Base-by-base conservation (phyloP, 2,329 filamentous ascomycete genomes). In the Lasiodiplodia theobromae region DNA sequence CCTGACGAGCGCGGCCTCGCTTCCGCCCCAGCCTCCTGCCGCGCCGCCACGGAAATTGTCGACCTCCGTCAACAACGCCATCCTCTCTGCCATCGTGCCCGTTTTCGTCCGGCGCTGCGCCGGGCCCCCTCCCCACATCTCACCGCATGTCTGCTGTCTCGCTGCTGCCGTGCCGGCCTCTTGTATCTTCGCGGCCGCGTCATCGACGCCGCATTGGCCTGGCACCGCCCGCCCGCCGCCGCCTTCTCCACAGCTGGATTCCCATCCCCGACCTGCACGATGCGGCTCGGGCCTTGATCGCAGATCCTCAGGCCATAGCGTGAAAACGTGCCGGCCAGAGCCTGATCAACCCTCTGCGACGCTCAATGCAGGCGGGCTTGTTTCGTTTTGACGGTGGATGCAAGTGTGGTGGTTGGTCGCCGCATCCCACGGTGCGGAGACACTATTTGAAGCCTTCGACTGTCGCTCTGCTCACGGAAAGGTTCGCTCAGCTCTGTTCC, bases 151-250 rank as follows among this genome's bases (percentile, higher is more conserved):
- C 49, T 56, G 51, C 21, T 66, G 63, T 53, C 52, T 56, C 63
- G 49, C 51, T 34, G 25, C 38, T 18, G 25, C 21, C 31, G 28
- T 34, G 25, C 52, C 16, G 0, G 87, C 84, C 52, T 88, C 82
- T 11, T 81, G 75, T 65, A 86, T 81, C 49, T 83, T 80, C 0
- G 85, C 83, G 0, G 88, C 84, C n/a, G 81, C 78, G 44, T 88
- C 79, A 69, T 87, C 91, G 0, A 86, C 86, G 8, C 86, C 89
- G 57, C 12, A 34, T 38, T 25, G 21, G 44, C n/a, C 23, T 51
- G 31, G 58, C 40, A 47, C 58, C 23, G 12, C 16, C 58, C 40
- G 18, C 44, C 44, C 28, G 16, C 21, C 28, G 18, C 16, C 21
- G n/a, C n/a, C 53, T 23, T 28, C 37, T 23, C n/a, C 60, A n/a